Conservation (phyloP, 83 land plant species). For the Picea abies region DNA sequence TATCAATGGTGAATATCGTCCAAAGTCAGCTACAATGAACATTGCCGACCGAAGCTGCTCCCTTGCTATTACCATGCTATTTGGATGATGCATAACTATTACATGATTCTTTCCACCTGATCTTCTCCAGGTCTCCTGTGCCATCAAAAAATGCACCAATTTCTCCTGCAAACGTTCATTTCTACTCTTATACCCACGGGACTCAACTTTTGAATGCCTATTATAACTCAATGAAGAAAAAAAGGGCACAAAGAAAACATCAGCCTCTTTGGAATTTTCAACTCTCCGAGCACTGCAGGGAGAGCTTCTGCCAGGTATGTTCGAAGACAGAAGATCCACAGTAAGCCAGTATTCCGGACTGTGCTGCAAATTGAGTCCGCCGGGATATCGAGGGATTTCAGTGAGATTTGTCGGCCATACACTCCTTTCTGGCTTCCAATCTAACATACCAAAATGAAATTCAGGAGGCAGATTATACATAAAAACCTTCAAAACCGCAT, state of each 20-base stretch:
- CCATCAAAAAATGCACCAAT: constrained; percentile 51
- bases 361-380: constrained; percentile 87
- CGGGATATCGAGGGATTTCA: constrained; percentile 63
- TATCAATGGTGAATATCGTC: constrained; percentile 58
- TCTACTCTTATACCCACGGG: constrained; percentile 39
- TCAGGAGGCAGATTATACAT: constrained; percentile 93
- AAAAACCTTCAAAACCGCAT: constrained; percentile 55
- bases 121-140: constrained; percentile 57
- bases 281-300: constrained; percentile 70
- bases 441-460: constrained; percentile 85
- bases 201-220: constrained; percentile 45
- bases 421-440: constrained; percentile 42
- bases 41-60: constrained; percentile 57
- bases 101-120: constrained; percentile 80
- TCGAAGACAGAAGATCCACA: constrained; percentile 73
- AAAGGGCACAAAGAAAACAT: constrained; percentile 86
- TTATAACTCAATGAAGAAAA: constrained; percentile 93
- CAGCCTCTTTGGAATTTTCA: constrained; percentile 70
- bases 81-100: constrained; percentile 87
- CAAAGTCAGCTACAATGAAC: constrained; percentile 87
- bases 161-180: constrained; percentile 61
- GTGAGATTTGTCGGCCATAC: constrained; percentile 56
- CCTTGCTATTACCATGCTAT: constrained; percentile 75
- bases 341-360: constrained; percentile 96
- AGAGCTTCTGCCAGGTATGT: constrained; percentile 20